Conservation (phyloP, 1,284 basidiomycete species). For the Neolentinus lepideus region DNA sequence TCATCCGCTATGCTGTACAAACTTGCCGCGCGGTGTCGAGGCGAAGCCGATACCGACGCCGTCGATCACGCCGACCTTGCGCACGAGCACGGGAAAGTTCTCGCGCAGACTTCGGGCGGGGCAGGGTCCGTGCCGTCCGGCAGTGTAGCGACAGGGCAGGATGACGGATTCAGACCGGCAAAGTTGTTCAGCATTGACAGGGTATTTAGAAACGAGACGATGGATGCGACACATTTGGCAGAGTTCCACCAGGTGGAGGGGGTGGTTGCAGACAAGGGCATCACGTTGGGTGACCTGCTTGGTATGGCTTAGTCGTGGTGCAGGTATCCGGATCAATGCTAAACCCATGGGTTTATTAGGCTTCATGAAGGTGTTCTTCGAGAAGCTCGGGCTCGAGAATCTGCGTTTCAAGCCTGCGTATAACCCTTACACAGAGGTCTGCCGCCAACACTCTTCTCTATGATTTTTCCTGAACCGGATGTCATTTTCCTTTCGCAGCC, state of each 20-base stretch:
- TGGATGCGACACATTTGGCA: constrained; percentile 98
- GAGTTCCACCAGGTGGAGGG: constrained; percentile 99
- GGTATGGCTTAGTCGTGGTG: constrained; percentile 39
- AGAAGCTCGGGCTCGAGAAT: constrained; percentile 93
- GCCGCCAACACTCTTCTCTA: constrained; percentile 12
- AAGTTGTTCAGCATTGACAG: constrained; percentile 98
- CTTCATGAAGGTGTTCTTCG: constrained; percentile 98
- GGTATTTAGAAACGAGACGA: constrained; percentile 98
- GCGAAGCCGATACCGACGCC: constrained; percentile 38
- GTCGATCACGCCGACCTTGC: constrained; percentile 20
- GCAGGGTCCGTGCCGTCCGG: constrained; percentile 17
- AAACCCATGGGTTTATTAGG: constrained; percentile 36
- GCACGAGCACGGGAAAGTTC: constrained; percentile 14
- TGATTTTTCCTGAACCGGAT: background rate
- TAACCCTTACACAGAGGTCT: constrained; percentile 92
- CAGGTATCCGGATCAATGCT: background rate
- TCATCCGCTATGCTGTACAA: constrained; percentile 94
- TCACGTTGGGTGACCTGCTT: constrained; percentile 96
- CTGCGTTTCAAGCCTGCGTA: constrained; percentile 97
- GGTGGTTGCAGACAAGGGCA: constrained; percentile 90
- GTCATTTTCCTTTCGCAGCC: constrained; percentile 43
- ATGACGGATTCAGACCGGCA: constrained; percentile 88
- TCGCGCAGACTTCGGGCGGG: background rate
- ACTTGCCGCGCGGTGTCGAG: constrained; percentile 72
- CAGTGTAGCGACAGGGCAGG: constrained; percentile 11